These are phyloP conservation scores for Priceomyces fermenticarens DNA, from an alignment of 805 yeast species.

Conservation along the genomic window DNA sequence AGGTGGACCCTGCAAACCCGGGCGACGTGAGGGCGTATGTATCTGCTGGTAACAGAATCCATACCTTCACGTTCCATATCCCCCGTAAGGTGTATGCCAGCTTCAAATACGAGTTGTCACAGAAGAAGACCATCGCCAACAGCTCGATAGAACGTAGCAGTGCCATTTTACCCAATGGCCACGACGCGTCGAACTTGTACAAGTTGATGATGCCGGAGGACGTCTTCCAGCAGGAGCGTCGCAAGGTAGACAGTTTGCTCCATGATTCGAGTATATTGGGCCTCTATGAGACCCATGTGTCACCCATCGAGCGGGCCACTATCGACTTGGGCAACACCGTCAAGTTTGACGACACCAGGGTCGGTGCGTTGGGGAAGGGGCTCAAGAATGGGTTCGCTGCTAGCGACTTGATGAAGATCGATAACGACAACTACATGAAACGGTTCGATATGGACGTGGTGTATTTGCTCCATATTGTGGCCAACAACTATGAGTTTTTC, in stretches of 20 bases:
- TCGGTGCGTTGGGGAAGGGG: slow-evolving; percentile 87
- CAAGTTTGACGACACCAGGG: slow-evolving; percentile 60
- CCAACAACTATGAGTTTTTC: slow-evolving; percentile 75
- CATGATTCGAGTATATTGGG: slow-evolving; percentile 61
- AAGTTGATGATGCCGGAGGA: slow-evolving; percentile 68
- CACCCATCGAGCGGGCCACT: slow-evolving; percentile 67
- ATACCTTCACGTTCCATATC: slow-evolving; percentile 66
- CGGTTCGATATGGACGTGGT: slow-evolving; percentile 55
- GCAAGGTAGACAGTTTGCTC: slow-evolving; percentile 59
- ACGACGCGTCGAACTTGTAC: slow-evolving; percentile 51
- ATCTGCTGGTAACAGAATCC: slow-evolving; percentile 67
- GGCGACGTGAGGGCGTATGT: slow-evolving; percentile 81
- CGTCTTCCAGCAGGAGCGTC: slow-evolving; percentile 52
- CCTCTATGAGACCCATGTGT: slow-evolving; percentile 72
- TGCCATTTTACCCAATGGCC: slow-evolving; percentile 71
- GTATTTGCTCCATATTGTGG: slow-evolving; percentile 64
- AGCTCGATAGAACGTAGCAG: slow-evolving; percentile 57
- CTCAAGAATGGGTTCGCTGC: slow-evolving; percentile 79
- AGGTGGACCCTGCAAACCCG: slow-evolving; percentile 48
- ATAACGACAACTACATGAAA: slow-evolving; percentile 52
- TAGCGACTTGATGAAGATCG: slow-evolving; percentile 50
- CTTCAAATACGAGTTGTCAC: slow-evolving; percentile 49
- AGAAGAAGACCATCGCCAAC: slow-evolving; percentile 38
- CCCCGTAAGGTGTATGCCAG: slow-evolving; percentile 73
- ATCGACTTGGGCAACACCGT: slow-evolving; percentile 76